phyloP scores from a whole-genome alignment of 2,329 filamentous ascomycete genomes.

The Epichloe aotearoae region DNA sequence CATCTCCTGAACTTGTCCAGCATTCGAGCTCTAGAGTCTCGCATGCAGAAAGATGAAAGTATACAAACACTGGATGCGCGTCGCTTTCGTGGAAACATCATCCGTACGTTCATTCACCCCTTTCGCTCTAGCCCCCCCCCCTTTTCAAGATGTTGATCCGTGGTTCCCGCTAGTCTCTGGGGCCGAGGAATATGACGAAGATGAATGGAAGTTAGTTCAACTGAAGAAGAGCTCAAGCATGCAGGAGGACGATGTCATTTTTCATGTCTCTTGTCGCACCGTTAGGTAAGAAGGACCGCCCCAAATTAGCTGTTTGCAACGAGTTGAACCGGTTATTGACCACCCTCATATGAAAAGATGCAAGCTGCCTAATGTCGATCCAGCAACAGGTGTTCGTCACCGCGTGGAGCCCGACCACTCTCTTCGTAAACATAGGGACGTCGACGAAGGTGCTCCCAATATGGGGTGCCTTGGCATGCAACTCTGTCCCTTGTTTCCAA shows the following conservation, averaged over 20 bases:
- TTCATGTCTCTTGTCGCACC: constrained; percentile 50
- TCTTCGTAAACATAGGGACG: constrained; percentile 42
- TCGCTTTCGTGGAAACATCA: constrained; percentile 61
- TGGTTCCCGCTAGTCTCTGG: constrained; percentile 39
- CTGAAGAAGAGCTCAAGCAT: constrained; percentile 33
- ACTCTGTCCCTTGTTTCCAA: constrained; percentile 41
- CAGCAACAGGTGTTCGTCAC: constrained; percentile 42
- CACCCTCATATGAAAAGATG: constrained; percentile 30
- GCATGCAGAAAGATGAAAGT: constrained; percentile 36
- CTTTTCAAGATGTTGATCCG: constrained; percentile 1
- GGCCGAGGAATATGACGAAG: constrained; percentile 51
- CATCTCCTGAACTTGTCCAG: constrained; percentile 54
- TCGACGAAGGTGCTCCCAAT: constrained; percentile 45
- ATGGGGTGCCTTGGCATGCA: constrained; percentile 53
- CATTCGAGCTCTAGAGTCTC: constrained; percentile 44
- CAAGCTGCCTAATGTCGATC: constrained; percentile 59
- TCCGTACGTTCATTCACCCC: constrained; percentile 29
- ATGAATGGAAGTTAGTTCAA: constrained; percentile 51
- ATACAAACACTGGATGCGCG: constrained; percentile 42
- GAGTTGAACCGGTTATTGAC: not conserved
- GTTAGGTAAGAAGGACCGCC: constrained; percentile 33
- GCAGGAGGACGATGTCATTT: constrained; percentile 15
- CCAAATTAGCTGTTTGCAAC: not conserved
- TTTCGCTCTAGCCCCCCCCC: not conserved
- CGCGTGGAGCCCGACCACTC: constrained; percentile 42